phyloP scores from a whole-genome alignment of 768 basidiomycete genomes.

The Mycena rebaudengoi region DNA sequence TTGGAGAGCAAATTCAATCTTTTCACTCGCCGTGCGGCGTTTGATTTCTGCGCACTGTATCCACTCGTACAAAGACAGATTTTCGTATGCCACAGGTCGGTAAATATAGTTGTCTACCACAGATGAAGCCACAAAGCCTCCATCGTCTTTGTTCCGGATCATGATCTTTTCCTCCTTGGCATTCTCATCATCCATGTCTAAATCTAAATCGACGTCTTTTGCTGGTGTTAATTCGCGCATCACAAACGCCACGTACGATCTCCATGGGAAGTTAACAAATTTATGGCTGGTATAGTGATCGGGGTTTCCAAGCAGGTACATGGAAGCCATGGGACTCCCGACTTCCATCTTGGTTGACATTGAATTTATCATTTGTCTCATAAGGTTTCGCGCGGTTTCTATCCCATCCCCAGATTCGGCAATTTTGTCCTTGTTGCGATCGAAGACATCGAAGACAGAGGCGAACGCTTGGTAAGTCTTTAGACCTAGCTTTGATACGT shows the following conservation, averaged over 20 bases:
- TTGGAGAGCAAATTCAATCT: not conserved
- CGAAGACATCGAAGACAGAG: not conserved
- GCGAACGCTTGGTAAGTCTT: conserved; percentile 6
- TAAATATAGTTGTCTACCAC: not conserved
- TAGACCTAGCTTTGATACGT: not conserved
- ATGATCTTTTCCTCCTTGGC: not conserved
- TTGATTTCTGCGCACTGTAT: not conserved
- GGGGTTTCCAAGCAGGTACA: too few species aligned
- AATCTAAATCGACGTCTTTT: too few species aligned
- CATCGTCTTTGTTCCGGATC: not conserved
- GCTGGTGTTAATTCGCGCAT: too few species aligned
- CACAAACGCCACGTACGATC: too few species aligned
- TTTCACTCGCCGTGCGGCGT: not conserved
- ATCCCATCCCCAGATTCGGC: too few species aligned
- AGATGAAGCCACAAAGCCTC: not conserved
- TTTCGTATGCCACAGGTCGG: not conserved
- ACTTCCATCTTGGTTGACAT: too few species aligned
- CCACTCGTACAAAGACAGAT: not conserved
- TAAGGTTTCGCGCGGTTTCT: too few species aligned
- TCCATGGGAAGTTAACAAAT: too few species aligned
- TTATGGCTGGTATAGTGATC: too few species aligned
- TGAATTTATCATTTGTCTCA: too few species aligned
- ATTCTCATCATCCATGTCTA: too few species aligned
- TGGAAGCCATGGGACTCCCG: too few species aligned
- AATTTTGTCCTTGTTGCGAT: not conserved